Conservation (phyloP, 1,284 basidiomycete species). For the Thecaphora frezii region DNA sequence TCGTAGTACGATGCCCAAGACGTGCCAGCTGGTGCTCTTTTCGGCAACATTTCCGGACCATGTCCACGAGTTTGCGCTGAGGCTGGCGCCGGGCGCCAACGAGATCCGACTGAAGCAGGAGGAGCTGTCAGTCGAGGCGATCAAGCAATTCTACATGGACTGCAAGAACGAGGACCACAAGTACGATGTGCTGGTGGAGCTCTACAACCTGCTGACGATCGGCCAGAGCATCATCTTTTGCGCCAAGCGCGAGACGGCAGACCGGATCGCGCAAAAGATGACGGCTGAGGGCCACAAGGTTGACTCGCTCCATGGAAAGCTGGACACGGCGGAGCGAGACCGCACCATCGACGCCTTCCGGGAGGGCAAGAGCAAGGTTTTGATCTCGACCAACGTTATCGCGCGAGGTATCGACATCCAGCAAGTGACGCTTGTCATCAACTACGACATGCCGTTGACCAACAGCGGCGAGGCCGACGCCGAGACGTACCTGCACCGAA, state of each 20-base stretch:
- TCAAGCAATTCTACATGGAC: constrained; percentile 98
- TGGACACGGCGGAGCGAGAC: constrained; percentile 86
- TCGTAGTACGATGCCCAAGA: constrained; percentile 68
- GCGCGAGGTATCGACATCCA: constrained; percentile 97
- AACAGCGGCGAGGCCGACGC: constrained; percentile 72
- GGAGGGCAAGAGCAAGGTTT: constrained; percentile 90
- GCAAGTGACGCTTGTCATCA: constrained; percentile 79
- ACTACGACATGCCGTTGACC: constrained; percentile 86
- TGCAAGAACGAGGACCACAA: constrained; percentile 77
- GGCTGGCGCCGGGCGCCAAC: constrained; percentile 91
- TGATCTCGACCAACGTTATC: constrained; percentile 98
- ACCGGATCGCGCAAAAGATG: constrained; percentile 88
- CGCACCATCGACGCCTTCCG: constrained; percentile 91
- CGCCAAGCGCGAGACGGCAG: constrained; percentile 82
- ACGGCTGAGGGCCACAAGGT: constrained; percentile 92
- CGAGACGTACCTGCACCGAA: constrained; percentile 97
- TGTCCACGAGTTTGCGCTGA: constrained; percentile 83
- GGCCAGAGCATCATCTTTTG: constrained; percentile 94
- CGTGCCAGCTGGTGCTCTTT: constrained; percentile 88
- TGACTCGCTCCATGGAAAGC: constrained; percentile 90
- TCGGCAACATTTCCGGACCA: constrained; percentile 96
- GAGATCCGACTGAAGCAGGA: constrained; percentile 94
- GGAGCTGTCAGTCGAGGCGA: constrained; percentile 89
- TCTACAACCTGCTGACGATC: constrained; percentile 89
- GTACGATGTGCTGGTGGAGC: constrained; percentile 88